Evolutionary conservation across 495 filamentous ascomycete species (phyloP).

Genomic region (Trichoderma asperelloides): DNA sequence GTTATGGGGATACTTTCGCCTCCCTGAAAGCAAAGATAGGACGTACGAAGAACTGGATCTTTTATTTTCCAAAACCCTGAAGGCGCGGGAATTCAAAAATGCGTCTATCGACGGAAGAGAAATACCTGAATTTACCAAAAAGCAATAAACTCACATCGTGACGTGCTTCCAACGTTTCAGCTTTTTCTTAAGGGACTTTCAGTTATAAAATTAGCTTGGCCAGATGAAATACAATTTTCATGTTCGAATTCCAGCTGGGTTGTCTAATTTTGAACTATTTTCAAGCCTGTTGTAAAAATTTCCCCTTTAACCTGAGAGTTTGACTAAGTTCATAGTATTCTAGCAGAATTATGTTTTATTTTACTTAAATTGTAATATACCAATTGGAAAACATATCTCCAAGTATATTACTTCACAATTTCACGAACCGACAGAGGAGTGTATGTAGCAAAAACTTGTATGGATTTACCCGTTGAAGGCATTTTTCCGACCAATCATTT

Average conservation of each 20-base stretch:
- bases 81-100: slow-evolving; percentile 43
- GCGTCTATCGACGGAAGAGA: slow-evolving; percentile 42
- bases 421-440: neutral
- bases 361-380: neutral
- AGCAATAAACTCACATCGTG: neutral
- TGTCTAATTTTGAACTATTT: neutral
- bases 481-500: neutral
- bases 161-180: neutral
- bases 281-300: no score
- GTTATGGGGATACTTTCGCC: slow-evolving; percentile 24
- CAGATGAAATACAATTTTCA: neutral
- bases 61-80: slow-evolving; percentile 35
- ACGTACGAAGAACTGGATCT: slow-evolving; percentile 30
- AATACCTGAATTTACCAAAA: neutral
- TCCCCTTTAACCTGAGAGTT: no score
- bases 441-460: neutral
- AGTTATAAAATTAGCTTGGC: neutral
- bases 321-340: no score
- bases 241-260: neutral
- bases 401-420: neutral
- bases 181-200: neutral
- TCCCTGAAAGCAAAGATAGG: slow-evolving; percentile 26
- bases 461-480: neutral
- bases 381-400: neutral
- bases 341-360: neutral